Evolutionary conservation across 106 monocot species (phyloP), one percentile per base, ranked within the genome.

Genomic region (Posidonia australis): DNA sequence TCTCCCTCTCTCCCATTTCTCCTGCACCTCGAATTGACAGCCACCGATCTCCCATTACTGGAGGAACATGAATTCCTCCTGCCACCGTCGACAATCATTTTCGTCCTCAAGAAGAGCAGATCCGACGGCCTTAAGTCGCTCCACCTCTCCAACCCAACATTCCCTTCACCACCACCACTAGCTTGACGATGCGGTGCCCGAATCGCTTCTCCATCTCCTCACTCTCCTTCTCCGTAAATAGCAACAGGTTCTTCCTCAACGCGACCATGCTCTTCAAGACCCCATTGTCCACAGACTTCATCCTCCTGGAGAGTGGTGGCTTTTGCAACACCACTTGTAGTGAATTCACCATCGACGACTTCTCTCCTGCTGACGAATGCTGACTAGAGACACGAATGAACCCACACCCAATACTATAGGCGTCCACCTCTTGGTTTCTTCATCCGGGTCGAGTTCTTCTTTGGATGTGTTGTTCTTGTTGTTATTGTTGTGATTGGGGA

Each of bases 71-170:
- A 67, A 41, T n/a, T 21, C 36, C 5, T 36, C 36, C 36, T 4
- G 25, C 24, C 60, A 23, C 12, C 70, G 2, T 57, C 80, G 14
- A 77, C 70, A 2, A 82, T 51, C 26, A 78, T 76, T 71, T 36
- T 7, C 36, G 85, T 85, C 45, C 89, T 76, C 17, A 86, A 62
- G 59, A 83, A 77, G 67, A 89, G 63, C 52, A 89, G 78, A 78
- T 93, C 93, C 62, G 83, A 77, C 55, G 93, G 93, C 55, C 79
- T 68, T 18, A 85, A 30, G 64, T 89, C 93, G 77, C 89, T 93
- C 89, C 89, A 89, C 67, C 88, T 73, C 78, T 77, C 79, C 26
- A 20, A 52, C 1, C 24, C 43, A 1, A 11, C 43, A 10, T 13
- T 31, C 21, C 31, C 41, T 26, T 56, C 76, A 13, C 70, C 76